These are phyloP conservation scores for Pterocarpus macrocarpus DNA, from an alignment of 306 rosid genomes.

Conservation along the genomic window DNA sequence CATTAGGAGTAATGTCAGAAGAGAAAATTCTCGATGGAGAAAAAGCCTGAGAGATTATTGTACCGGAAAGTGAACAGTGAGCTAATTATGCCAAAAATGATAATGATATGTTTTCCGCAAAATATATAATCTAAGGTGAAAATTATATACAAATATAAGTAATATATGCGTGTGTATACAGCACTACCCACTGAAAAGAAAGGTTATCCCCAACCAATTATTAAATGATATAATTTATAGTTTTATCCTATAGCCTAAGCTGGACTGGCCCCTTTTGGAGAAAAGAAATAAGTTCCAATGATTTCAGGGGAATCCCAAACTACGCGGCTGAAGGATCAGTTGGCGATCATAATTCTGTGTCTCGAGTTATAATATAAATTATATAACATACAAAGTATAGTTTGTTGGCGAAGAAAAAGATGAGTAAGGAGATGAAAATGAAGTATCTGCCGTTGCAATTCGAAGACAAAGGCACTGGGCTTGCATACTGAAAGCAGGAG, in stretches of 20 bases:
- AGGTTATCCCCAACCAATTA: neutral
- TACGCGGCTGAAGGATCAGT: neutral
- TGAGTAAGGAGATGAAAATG: neutral
- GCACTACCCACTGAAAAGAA: neutral
- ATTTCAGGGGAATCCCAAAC: slow-evolving; percentile 1
- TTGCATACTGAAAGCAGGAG: too few species aligned
- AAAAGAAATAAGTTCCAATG: neutral
- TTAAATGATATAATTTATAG: neutral
- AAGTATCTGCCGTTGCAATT: neutral
- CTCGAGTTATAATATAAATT: neutral
- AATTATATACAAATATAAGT: too few species aligned
- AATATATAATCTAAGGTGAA: too few species aligned
- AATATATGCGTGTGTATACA: too few species aligned
- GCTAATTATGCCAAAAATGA: too few species aligned
- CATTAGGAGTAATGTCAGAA: too few species aligned
- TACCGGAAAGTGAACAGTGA: too few species aligned
- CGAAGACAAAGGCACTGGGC: neutral
- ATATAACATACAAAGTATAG: neutral
- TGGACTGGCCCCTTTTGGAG: neutral
- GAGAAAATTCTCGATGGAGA: too few species aligned
- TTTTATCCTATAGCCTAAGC: neutral
- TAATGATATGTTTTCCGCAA: too few species aligned
- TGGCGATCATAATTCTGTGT: neutral
- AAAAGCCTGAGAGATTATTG: too few species aligned
- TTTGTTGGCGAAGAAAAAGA: neutral